Base-by-base conservation (phyloP, 345 rosid species). In the Sonneratia alba region DNA sequence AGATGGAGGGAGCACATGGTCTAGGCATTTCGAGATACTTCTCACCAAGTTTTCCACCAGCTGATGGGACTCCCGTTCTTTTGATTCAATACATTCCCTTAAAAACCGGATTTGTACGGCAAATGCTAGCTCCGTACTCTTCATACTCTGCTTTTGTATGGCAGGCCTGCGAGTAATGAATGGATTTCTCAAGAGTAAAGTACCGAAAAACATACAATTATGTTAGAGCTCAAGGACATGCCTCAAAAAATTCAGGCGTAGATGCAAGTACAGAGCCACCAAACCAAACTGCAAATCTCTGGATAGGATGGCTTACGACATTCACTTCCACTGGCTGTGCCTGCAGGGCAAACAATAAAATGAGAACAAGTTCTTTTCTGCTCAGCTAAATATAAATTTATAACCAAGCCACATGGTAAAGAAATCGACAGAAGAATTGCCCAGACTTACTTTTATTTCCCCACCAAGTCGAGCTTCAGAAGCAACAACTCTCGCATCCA, bases 91-190 rank as follows among this genome's bases (percentile, higher is more conserved):
- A 96, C 99, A 96, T 96, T 70, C 99, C 99, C 80, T 96, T 96
- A 85, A 96, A 96, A 67, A 92, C 94, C n/a, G 99, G 98, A 84
- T 96, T 96, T 68, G 99, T 86, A 27, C 99, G 99, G 80, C 99
- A 96, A 70, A 96, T 91, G 85, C 98, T 92, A 51, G 99, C 97
- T 77, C 99, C 99, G 70, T 83, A 86, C 81, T 96, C 99, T 74
- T 92, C 97, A 0, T 96, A 96, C 79, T 96, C 99, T 73, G 83
- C 97, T 87, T 95, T 95, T 71, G 99, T 95, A 79, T 94, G 97
- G 79, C 97, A 90, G 72, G 97, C 91, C 99, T 95, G 91, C 74
- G 77, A 57, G 27, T 62, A 62, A 24, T 32, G 37, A 37, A 62
- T 34, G 3, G 63, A 22, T 21, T 53, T 18, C 32, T 57, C 63